These are phyloP conservation scores for Platanthera guangdongensis DNA, from an alignment of 106 monocot species.

Conservation along the genomic window DNA sequence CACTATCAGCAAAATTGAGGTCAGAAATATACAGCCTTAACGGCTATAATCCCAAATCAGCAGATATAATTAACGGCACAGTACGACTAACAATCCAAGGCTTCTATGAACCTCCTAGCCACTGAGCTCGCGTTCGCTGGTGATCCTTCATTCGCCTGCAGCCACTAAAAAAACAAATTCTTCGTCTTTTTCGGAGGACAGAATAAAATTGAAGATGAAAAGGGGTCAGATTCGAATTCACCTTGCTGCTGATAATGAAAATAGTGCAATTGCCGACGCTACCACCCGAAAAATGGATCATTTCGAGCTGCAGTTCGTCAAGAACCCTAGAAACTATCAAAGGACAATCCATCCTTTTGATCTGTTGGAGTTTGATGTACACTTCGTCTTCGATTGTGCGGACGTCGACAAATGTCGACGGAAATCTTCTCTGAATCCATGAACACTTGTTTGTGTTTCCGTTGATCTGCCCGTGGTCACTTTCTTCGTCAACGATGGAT, in stretches of 20 bases:
- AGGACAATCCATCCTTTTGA: constrained; percentile 31
- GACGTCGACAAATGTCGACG: constrained; percentile 58
- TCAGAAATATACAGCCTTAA: too few relatives aligned
- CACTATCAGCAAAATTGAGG: too few relatives aligned
- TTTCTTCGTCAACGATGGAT: constrained; percentile 2
- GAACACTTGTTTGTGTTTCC: constrained; percentile 52
- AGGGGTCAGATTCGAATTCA: neutral
- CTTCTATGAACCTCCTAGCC: constrained; percentile 71
- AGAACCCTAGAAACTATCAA: constrained; percentile 34
- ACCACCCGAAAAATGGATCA: constrained; percentile 66
- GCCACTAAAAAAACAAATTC: neutral
- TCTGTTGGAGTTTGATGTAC: constrained; percentile 63
- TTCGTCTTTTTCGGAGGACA: neutral
- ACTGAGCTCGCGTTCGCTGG: constrained; percentile 63
- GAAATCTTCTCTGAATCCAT: constrained; percentile 62
- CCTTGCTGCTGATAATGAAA: constrained; percentile 83
- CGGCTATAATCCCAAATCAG: too few relatives aligned
- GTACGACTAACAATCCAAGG: constrained; percentile 23
- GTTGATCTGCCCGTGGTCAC: neutral
- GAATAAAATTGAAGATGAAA: neutral
- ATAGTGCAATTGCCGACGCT: constrained; percentile 60
- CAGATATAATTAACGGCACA: too few relatives aligned
- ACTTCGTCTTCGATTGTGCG: constrained; percentile 86
- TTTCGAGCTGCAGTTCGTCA: constrained; percentile 57
- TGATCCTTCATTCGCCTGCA: constrained; percentile 61